phyloP scores from a whole-genome alignment of 1,284 basidiomycete species.

The Sporisorium scitamineum region DNA sequence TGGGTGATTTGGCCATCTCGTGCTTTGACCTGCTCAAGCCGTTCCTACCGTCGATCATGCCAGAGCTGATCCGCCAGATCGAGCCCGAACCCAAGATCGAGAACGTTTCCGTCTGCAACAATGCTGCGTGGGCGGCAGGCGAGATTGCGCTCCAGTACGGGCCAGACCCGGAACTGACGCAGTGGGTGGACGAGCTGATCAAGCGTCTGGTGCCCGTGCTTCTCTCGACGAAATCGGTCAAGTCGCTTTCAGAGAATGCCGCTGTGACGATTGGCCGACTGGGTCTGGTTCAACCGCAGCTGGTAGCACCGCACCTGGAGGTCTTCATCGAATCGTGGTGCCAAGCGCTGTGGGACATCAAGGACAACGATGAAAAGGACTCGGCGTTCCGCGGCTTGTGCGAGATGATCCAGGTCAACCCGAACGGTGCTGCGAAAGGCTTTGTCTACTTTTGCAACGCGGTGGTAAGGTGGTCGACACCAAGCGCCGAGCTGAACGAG shows the following conservation, averaged over 20 bases:
- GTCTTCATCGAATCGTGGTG: slow-evolving; percentile 97
- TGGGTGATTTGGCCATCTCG: slow-evolving; percentile 97
- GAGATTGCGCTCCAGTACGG: slow-evolving; percentile 80
- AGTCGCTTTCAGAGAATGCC: slow-evolving; percentile 95
- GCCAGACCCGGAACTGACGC: slow-evolving; percentile 70
- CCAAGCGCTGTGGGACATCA: slow-evolving; percentile 95
- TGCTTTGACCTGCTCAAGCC: slow-evolving; percentile 88
- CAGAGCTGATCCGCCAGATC: slow-evolving; percentile 88
- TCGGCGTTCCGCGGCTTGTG: slow-evolving; percentile 99
- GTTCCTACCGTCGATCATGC: slow-evolving; percentile 83
- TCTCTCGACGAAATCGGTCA: slow-evolving; percentile 87
- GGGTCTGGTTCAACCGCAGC: slow-evolving; percentile 86
- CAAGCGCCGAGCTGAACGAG: slow-evolving; percentile 62
- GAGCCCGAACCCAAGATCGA: slow-evolving; percentile 89
- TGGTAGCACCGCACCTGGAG: slow-evolving; percentile 89
- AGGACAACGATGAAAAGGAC: slow-evolving; percentile 99
- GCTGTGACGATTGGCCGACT: slow-evolving; percentile 99
- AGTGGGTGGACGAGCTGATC: slow-evolving; percentile 76
- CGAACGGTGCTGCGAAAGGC: slow-evolving; percentile 71
- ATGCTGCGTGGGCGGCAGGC: slow-evolving; percentile 99
- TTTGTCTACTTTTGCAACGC: slow-evolving; percentile 69
- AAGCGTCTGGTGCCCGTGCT: slow-evolving; percentile 91
- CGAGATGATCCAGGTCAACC: slow-evolving; percentile 93
- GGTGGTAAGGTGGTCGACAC: slow-evolving; percentile 67
- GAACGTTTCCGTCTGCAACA: slow-evolving; percentile 96